Evolutionary conservation across 805 yeast genomes (phyloP), one percentile per base, ranked within the genome.

Genomic region (Cephaloascus albidus): DNA sequence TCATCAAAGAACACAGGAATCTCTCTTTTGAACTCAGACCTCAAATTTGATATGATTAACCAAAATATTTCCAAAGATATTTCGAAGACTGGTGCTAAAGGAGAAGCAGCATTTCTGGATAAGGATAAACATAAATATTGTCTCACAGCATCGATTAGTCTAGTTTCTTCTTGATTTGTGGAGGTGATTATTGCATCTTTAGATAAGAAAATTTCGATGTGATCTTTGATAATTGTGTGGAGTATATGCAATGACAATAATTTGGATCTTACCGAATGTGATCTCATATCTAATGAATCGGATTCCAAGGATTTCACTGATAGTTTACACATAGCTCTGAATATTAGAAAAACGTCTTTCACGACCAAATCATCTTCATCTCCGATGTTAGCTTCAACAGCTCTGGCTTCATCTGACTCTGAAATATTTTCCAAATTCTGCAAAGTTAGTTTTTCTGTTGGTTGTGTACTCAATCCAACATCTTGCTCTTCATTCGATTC

Each of bases 1-100:
- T 93, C 97, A 35, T 81, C 83, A 64, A 89, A 76, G 53, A 94
- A 85, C 0, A 94, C 96, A 1, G 96, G 96, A 35, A 93, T 85
- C 55, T 93, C 98, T 47, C 83, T 74, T 59, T 89, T 90, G 66
- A 93, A 88, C 49, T 85, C 93, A 12, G 83, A 73, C 54, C 98
- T 77, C 49, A 94, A 65, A 50, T 87, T 84, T 18, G 88, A 76
- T 33, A 90, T 68, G 48, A 93, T 68, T 33, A 90, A 65, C 96
- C 96, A 93, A 64, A 88, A 88, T 15, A 94, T 89, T 59, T 93
- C 97, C 33, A 90, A 70, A 3, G 95, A 80, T 8, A 90, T 76
- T 54, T 90, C 97, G 58, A 85, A 93, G 6, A 93, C 93, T 2
- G 97, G 90, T 0, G 96, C 85, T 35, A 86, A 66, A 3, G 93